A percentile compares a stretch with the other conserved stretches of the same genome.
These are phyloP conservation scores for Metarhizium sp. DNA, from an alignment of 2,329 filamentous ascomycete genomes.

Conservation along the genomic window DNA sequence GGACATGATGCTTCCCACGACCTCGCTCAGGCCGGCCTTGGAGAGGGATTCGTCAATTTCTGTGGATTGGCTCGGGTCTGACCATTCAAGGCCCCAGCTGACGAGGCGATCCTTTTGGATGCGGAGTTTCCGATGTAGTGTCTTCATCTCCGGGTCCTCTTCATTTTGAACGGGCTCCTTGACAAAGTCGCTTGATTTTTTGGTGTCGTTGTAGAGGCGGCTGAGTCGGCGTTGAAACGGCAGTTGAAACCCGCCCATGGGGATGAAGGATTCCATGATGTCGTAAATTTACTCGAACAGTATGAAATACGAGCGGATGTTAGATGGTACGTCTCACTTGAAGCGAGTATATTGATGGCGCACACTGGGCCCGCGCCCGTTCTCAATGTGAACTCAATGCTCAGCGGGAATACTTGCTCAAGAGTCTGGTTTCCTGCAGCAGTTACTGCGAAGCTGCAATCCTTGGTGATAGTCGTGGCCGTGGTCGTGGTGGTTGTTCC, in stretches of 20 bases:
- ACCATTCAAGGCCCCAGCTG: conserved; percentile 76
- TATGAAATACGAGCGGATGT: not conserved
- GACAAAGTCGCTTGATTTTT: conserved; percentile 66
- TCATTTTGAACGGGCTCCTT: conserved; percentile 53
- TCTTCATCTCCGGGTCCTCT: conserved; percentile 60
- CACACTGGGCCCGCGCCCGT: no score
- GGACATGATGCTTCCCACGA: conserved; percentile 68
- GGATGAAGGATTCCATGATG: conserved; percentile 42
- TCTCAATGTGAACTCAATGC: no score
- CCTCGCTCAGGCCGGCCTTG: conserved; percentile 65
- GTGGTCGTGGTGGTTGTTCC: no score
- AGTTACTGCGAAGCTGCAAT: no score
- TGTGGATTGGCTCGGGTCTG: conserved; percentile 57
- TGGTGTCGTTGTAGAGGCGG: conserved; percentile 72
- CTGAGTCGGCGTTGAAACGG: conserved; percentile 56
- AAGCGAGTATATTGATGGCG: no score
- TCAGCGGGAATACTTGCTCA: no score
- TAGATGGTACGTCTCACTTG: no score
- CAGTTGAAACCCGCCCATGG: conserved; percentile 41
- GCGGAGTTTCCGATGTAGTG: conserved; percentile 64
- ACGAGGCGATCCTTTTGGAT: conserved; percentile 74
- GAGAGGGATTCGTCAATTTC: conserved; percentile 65
- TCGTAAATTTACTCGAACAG: not conserved
- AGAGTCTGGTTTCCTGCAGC: no score
- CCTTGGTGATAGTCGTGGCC: no score